phyloP scores from a whole-genome alignment of 1,284 basidiomycete genomes.

The Retiboletus fuscus region DNA sequence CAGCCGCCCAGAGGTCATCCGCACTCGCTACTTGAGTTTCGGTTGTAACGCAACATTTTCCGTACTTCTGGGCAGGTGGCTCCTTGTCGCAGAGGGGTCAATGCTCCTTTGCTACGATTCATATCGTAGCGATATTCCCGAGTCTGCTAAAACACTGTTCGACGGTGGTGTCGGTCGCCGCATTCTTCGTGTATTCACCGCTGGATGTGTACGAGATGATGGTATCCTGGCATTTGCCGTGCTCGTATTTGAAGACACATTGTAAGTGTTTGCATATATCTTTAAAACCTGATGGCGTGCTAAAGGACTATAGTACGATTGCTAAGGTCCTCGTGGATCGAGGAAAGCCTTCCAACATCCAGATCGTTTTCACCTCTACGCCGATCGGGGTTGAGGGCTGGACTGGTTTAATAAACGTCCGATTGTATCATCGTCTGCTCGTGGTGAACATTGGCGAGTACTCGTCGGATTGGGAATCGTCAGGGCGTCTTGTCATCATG shows the following conservation, averaged over 20 bases:
- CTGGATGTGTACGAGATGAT: constrained; percentile 6
- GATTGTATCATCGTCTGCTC: constrained; percentile 22
- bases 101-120: constrained; percentile 26
- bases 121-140: background rate
- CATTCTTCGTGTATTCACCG: constrained; percentile 17
- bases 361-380: constrained; percentile 12
- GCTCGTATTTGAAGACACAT: constrained; percentile 22
- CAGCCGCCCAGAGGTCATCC: background rate
- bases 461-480: background rate
- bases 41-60: constrained; percentile 10
- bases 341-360: constrained; percentile 16
- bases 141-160: constrained; percentile 7
- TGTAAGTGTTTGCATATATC: constrained; percentile 5
- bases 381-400: constrained; percentile 2
- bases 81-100: constrained; percentile 21
- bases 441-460: constrained; percentile 26
- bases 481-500: background rate
- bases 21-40: background rate
- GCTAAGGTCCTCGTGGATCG: constrained; percentile 18
- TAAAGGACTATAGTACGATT: constrained; percentile 16
- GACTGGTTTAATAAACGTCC: constrained; percentile 12
- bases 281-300: background rate
- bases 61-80: constrained; percentile 19
- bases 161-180: background rate
- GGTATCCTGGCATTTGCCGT: constrained; percentile 23